These are phyloP conservation scores for Venturia pyrina DNA, from an alignment of 2,329 filamentous ascomycete species.

Conservation along the genomic window DNA sequence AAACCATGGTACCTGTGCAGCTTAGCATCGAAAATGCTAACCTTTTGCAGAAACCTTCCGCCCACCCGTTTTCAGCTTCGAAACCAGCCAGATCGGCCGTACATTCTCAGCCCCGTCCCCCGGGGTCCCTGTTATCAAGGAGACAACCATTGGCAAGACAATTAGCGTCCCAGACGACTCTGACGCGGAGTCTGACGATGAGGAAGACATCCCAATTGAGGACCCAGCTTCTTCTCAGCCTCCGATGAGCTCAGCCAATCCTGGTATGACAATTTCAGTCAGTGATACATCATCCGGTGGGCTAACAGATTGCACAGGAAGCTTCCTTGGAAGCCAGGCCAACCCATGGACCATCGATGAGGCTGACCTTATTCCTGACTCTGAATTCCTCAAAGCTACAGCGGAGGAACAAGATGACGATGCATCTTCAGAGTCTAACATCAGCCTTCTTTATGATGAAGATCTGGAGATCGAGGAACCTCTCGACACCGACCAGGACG, in stretches of 20 bases:
- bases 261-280: neutral
- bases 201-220: neutral
- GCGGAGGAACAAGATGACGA: neutral
- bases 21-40: neutral
- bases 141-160: neutral
- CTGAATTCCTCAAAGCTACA: neutral
- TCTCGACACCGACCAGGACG: neutral
- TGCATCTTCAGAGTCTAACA: neutral
- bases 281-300: neutral
- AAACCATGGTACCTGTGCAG: neutral
- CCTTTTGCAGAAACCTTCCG: constrained; percentile 1
- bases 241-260: neutral
- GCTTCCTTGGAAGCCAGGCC: neutral
- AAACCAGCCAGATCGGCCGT: neutral
- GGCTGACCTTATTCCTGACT: neutral
- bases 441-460: neutral
- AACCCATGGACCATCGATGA: constrained; percentile 3
- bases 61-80: constrained; percentile 3
- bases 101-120: neutral
- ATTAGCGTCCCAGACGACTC: constrained; percentile 4
- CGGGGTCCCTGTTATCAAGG: neutral
- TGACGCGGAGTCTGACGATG: neutral
- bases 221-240: neutral
- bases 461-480: neutral
- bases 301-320: neutral